These are phyloP conservation scores for Margaritispora aquatica DNA, from an alignment of 495 filamentous ascomycete species.

Conservation along the genomic window DNA sequence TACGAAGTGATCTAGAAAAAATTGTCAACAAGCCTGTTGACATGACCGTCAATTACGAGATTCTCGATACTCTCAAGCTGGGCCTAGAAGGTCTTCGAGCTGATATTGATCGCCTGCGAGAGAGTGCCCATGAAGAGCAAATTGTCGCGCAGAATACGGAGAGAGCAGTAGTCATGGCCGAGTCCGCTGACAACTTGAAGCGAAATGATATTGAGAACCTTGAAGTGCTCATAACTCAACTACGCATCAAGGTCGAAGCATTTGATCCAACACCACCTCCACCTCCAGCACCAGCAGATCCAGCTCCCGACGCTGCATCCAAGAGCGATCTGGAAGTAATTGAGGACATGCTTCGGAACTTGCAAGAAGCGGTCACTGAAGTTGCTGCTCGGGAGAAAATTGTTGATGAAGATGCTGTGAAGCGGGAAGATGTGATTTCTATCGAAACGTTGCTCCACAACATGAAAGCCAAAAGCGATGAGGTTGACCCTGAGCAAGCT, in stretches of 20 bases:
- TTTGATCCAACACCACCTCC: slow-evolving; percentile 54
- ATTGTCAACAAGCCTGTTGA: slow-evolving; percentile 71
- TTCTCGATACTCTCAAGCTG: slow-evolving; percentile 76
- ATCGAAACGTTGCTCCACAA: slow-evolving; percentile 83
- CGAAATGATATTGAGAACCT: slow-evolving; percentile 75
- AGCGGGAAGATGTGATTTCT: slow-evolving; percentile 74
- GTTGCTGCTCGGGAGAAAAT: slow-evolving; percentile 36
- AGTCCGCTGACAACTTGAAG: slow-evolving; percentile 38
- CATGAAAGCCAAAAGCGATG: slow-evolving; percentile 77
- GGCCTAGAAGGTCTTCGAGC: slow-evolving; percentile 65
- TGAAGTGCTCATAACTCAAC: slow-evolving; percentile 71
- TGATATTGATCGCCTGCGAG: slow-evolving; percentile 72
- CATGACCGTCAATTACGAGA: slow-evolving; percentile 75
- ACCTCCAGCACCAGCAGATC: slow-evolving; percentile 29
- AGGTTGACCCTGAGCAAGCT: slow-evolving; percentile 54
- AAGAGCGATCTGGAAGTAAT: slow-evolving; percentile 24
- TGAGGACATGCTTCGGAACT: slow-evolving; percentile 29
- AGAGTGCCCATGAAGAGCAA: slow-evolving; percentile 43
- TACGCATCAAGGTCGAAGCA: slow-evolving; percentile 76
- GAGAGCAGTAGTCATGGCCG: slow-evolving; percentile 27
- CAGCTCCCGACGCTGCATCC: slow-evolving; percentile 26
- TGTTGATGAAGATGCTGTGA: slow-evolving; percentile 38
- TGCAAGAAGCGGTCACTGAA: slow-evolving; percentile 49
- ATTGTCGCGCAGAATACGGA: slow-evolving; percentile 49
- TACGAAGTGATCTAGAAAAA: slow-evolving; percentile 70